These are phyloP conservation scores for Diddensiella transvaalensis DNA, from an alignment of 805 yeast species.

Conservation along the genomic window DNA sequence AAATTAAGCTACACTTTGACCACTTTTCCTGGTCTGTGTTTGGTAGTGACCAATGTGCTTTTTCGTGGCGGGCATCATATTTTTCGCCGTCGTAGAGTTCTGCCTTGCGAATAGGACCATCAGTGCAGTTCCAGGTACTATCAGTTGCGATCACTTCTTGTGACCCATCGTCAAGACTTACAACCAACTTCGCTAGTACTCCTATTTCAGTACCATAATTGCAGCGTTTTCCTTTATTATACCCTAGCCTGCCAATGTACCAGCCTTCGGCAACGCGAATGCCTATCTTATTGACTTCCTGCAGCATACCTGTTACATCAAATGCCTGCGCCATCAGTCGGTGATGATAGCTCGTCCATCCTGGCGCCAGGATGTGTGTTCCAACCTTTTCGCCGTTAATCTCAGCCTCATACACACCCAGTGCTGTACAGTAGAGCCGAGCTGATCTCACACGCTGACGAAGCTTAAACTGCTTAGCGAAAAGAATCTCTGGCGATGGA, in stretches of 20 bases:
- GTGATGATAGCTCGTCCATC: conserved; percentile 29
- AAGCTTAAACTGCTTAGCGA: not conserved
- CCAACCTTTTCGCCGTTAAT: conserved; percentile 26
- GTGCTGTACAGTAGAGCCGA: conserved; percentile 25
- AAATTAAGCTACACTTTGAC: not conserved
- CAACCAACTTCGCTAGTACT: conserved; percentile 21
- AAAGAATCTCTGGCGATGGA: conserved; percentile 7
- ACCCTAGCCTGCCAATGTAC: conserved; percentile 29
- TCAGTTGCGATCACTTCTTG: conserved; percentile 20
- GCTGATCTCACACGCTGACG: not conserved
- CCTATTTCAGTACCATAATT: conserved; percentile 26
- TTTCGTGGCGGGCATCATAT: conserved; percentile 26
- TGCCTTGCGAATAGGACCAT: conserved; percentile 25
- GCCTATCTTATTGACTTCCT: conserved; percentile 20
- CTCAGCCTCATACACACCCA: conserved; percentile 27
- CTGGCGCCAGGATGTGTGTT: conserved; percentile 26
- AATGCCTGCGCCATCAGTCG: conserved; percentile 25
- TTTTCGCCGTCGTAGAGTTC: conserved; percentile 29
- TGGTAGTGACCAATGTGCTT: conserved; percentile 18
- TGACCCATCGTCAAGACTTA: conserved; percentile 21
- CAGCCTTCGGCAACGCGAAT: conserved; percentile 30
- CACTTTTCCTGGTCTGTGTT: not conserved
- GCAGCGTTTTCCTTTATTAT: conserved; percentile 26
- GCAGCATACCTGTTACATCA: conserved; percentile 22
- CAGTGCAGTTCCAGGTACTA: conserved; percentile 20